phyloP scores from a whole-genome alignment of 345 rosid genomes.

The Syzygium grande region DNA sequence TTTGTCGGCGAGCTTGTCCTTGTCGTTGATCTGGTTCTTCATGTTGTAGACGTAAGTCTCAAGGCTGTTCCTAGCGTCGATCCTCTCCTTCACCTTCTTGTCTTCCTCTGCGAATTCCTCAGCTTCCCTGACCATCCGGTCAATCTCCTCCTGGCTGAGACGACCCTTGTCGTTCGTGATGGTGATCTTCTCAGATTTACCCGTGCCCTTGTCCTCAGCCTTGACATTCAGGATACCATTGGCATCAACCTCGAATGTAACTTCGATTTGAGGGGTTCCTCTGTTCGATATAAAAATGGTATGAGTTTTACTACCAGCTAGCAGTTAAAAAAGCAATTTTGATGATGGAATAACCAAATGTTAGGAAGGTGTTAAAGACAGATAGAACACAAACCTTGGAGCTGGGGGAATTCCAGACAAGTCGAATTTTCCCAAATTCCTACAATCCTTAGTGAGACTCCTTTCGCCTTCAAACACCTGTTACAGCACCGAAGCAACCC shows the following conservation, averaged over 20 bases:
- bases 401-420: conserved; percentile 79
- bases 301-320: neutral
- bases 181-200: conserved; percentile 88
- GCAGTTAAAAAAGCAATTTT: neutral
- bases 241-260: conserved; percentile 92
- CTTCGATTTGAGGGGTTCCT: conserved; percentile 98
- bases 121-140: conserved; percentile 87
- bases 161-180: conserved; percentile 97
- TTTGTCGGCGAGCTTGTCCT: conserved; percentile 95
- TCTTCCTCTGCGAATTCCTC: conserved; percentile 98
- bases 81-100: conserved; percentile 86
- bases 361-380: neutral
- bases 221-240: conserved; percentile 87
- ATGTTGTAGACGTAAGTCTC: conserved; percentile 92
- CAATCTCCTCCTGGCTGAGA: conserved; percentile 92
- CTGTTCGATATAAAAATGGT: conserved; percentile 22
- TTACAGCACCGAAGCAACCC: neutral
- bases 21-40: conserved; percentile 91
- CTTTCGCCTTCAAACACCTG: conserved; percentile 98
- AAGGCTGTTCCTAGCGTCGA: conserved; percentile 82
- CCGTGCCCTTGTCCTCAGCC: conserved; percentile 91
- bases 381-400: conserved; percentile 46
- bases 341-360: neutral
- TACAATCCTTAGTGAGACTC: conserved; percentile 91
- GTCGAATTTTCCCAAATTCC: conserved; percentile 86